Conservation (phyloP, 2,329 filamentous ascomycete genomes). For the Colletotrichum sp. region DNA sequence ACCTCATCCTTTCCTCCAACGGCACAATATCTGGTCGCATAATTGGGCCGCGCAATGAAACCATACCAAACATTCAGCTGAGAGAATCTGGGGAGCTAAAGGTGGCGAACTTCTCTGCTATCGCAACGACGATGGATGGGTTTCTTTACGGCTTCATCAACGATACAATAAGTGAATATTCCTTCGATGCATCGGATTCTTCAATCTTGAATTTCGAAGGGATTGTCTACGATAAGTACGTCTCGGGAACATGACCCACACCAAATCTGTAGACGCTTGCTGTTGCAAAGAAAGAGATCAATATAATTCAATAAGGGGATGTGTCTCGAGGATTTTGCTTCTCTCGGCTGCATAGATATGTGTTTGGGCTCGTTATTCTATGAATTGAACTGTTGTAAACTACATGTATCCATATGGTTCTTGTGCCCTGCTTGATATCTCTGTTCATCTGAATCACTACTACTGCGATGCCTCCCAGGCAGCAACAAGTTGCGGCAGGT, state of each 20-base stretch:
- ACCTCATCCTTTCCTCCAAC: background rate
- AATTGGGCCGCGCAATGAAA: background rate
- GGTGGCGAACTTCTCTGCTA: background rate
- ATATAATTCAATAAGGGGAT: rapidly evolving
- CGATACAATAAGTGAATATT: background rate
- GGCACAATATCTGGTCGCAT: background rate
- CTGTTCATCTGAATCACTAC: background rate
- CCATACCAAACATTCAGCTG: background rate
- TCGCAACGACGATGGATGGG: background rate
- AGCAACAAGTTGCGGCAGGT: background rate
- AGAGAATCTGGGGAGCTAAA: background rate
- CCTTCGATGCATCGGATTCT: background rate
- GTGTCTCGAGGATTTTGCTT: rapidly evolving
- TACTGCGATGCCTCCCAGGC: background rate
- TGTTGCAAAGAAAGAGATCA: background rate
- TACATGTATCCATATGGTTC: too few relatives aligned
- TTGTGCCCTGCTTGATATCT: background rate
- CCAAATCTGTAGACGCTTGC: background rate
- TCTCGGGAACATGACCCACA: background rate
- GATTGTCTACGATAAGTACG: background rate
- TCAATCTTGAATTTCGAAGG: background rate
- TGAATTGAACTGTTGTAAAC: too few relatives aligned
- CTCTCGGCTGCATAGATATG: background rate
- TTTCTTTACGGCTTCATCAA: background rate
- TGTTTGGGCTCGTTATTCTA: rapidly evolving